These are phyloP conservation scores for Hymenoscyphus albidus DNA, from an alignment of 2,329 filamentous ascomycete species.

Conservation along the genomic window DNA sequence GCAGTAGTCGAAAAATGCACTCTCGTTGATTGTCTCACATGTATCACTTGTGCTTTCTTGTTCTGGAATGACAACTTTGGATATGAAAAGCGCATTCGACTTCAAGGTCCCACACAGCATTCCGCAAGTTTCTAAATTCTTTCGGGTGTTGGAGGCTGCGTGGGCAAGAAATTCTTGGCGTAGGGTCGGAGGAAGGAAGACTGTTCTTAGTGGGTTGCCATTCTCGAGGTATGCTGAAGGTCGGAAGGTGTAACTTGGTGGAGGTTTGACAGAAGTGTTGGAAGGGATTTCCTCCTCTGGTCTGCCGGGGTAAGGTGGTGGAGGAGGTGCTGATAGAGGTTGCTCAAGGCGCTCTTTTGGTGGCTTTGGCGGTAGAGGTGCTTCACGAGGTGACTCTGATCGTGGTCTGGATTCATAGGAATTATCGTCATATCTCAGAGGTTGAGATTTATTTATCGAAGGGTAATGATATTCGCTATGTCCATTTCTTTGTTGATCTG, in stretches of 20 bases:
- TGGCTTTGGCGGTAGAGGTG: conserved; percentile 29
- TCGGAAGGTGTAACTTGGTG: conserved; percentile 63
- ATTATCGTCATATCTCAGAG: conserved; percentile 41
- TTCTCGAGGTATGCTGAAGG: conserved; percentile 88
- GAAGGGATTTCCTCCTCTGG: conserved; percentile 28
- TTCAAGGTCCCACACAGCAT: conserved; percentile 88
- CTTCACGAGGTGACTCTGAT: conserved; percentile 7
- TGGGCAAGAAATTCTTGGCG: conserved; percentile 70
- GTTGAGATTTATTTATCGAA: conserved; percentile 49
- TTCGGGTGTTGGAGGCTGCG: conserved; percentile 70
- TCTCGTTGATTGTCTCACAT: conserved; percentile 89
- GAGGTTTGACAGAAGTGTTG: conserved; percentile 9
- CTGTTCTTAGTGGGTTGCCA: conserved; percentile 76
- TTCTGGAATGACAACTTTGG: conserved; percentile 82
- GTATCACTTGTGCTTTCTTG: conserved; percentile 89
- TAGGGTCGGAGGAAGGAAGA: conserved; percentile 78
- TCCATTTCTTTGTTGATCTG: conserved; percentile 19
- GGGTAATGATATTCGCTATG: conserved; percentile 51
- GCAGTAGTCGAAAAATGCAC: conserved; percentile 82
- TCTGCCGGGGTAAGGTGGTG: conserved; percentile 17
- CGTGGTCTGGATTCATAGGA: conserved; percentile 6
- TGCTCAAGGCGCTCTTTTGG: conserved; percentile 27
- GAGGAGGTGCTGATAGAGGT: conserved; percentile 4
- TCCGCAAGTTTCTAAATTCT: conserved; percentile 89
- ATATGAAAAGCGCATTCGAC: conserved; percentile 91